These are phyloP conservation scores for Massarina eburnea DNA, from an alignment of 2,329 filamentous ascomycete genomes.

Conservation along the genomic window DNA sequence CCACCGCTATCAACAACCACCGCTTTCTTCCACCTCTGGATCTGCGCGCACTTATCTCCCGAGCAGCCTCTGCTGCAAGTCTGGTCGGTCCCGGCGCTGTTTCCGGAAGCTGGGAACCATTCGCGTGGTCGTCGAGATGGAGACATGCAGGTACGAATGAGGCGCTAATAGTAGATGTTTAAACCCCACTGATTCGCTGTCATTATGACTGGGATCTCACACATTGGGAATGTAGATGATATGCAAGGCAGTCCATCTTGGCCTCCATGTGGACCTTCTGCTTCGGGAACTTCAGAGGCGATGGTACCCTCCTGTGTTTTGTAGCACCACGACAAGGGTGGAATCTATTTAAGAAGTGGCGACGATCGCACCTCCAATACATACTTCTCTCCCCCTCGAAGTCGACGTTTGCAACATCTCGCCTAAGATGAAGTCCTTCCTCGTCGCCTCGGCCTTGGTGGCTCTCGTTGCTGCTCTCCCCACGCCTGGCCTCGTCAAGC, in stretches of 20 bases:
- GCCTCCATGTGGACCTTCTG: conserved; percentile 1
- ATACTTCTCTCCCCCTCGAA: background rate
- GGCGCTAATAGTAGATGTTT: too few relatives aligned
- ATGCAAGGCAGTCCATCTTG: background rate
- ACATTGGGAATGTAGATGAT: conserved; percentile 3
- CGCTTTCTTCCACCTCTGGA: conserved; percentile 6
- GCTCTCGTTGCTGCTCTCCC: conserved; percentile 32
- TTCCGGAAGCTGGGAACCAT: conserved; percentile 28
- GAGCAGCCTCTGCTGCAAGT: conserved; percentile 16
- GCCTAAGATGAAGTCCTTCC: conserved; percentile 32
- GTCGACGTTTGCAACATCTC: background rate
- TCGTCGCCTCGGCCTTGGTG: conserved; percentile 21
- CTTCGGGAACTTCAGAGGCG: background rate
- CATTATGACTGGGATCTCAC: too few relatives aligned
- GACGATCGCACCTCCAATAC: conserved; percentile 4
- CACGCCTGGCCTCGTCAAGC: conserved; percentile 30
- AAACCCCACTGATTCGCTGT: too few relatives aligned
- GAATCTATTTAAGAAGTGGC: conserved; percentile 20
- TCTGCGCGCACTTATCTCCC: conserved; percentile 18
- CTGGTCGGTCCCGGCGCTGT: conserved; percentile 31
- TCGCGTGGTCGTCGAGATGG: too few relatives aligned
- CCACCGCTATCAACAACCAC: background rate
- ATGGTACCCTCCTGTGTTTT: background rate
- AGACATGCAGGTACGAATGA: too few relatives aligned
- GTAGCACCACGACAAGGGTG: background rate